Conservation (phyloP, 2,329 filamentous ascomycete genomes). For the Colletotrichum scovillei region DNA sequence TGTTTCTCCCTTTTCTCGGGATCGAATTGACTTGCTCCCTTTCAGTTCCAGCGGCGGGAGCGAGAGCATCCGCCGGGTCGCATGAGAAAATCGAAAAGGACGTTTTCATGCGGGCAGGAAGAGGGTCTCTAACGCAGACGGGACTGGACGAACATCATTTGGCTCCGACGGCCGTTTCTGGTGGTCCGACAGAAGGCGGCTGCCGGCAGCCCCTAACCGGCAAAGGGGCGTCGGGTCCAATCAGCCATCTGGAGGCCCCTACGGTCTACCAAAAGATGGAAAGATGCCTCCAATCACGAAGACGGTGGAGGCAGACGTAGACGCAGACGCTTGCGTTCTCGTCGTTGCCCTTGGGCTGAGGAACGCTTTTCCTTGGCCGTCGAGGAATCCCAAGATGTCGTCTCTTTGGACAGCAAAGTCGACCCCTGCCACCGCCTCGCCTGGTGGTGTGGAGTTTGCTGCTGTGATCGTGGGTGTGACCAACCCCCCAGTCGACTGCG, state of each 20-base stretch:
- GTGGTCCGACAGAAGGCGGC: constrained; percentile 33
- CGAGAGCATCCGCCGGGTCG: constrained; percentile 25
- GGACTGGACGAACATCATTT: constrained; percentile 17
- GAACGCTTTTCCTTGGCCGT: constrained; percentile 20
- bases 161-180: constrained; percentile 36
- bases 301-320: background rate
- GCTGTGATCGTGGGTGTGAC: constrained; percentile 31
- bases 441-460: constrained; percentile 33
- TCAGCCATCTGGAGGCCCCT: constrained; percentile 24
- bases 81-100: constrained; percentile 15
- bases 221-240: constrained; percentile 28
- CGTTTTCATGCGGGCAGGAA: constrained; percentile 32
- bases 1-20: background rate
- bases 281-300: constrained; percentile 24
- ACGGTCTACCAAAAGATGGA: background rate
- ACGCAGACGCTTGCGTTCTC: constrained; percentile 26
- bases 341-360: background rate
- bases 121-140: constrained; percentile 17
- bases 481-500: constrained; percentile 17
- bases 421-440: constrained; percentile 33
- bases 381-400: constrained; percentile 9
- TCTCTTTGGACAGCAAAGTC: constrained; percentile 16
- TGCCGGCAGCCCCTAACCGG: constrained; percentile 28
- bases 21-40: constrained; percentile 16
- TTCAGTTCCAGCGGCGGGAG: constrained; percentile 23